Percentiles rank a stretch among this genome's conserved stretches.
Evolutionary conservation across 2,329 filamentous ascomycete genomes (phyloP).

Genomic region (Aspergillus sojae): DNA sequence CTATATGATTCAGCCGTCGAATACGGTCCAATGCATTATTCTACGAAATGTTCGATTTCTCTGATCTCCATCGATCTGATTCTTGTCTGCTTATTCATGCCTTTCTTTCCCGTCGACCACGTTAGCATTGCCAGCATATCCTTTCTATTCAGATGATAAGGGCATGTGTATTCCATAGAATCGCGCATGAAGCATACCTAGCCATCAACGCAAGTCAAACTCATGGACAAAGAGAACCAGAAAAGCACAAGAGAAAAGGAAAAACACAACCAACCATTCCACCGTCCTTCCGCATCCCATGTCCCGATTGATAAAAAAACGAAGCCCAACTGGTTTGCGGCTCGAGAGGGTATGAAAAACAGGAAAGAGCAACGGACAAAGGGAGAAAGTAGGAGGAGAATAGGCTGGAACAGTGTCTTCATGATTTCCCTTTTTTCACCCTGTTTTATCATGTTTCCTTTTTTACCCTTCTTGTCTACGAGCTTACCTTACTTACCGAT

Average conservation of each 20-base stretch:
- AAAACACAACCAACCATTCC: not conserved
- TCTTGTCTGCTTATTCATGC: conserved; percentile 14
- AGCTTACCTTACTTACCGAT: not conserved
- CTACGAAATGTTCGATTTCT: conserved; percentile 25
- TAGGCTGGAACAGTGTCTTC: conserved; percentile 3
- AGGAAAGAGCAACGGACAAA: not conserved
- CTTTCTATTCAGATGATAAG: not conserved
- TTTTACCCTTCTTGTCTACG: not conserved
- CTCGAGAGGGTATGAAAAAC: not conserved
- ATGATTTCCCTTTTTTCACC: not conserved
- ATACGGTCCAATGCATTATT: conserved; percentile 31
- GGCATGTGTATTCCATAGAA: conserved; percentile 15
- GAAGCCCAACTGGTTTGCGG: conserved; percentile 15
- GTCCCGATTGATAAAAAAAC: not conserved
- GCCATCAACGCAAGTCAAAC: not conserved
- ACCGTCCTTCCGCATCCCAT: not conserved
- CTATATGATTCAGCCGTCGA: conserved; percentile 21
- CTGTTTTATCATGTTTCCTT: not conserved
- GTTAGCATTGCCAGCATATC: not conserved
- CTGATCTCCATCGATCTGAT: conserved; percentile 18
- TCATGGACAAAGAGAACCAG: not conserved
- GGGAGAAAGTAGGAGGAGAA: not conserved
- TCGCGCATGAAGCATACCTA: conserved; percentile 2
- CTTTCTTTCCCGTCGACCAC: conserved; percentile 7
- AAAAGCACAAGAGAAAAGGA: not conserved